Evolutionary conservation across 257 asterid genomes (phyloP), one percentile per base, ranked within the genome.

Genomic region (Jacaranda copaia): DNA sequence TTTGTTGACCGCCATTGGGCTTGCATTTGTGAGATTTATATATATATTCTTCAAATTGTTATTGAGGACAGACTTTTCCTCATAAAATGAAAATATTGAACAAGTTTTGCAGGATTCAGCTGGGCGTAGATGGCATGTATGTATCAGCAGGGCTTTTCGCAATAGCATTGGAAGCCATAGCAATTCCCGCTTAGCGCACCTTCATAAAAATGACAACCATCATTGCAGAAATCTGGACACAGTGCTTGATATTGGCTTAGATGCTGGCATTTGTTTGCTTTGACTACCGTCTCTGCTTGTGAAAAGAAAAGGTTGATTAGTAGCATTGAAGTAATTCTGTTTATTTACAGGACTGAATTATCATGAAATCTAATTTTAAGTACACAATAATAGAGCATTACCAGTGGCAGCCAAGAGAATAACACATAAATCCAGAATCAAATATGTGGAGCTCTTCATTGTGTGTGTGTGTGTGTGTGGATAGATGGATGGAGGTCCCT

Each of bases 151-250:
- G 13, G 0, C 43, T 48, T 72, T 38, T 68, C 19, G 25, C 77
- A 72, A 8, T 42, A 72, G 76, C 76, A 72, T 1, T 72, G 14
- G n/a, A 4, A 39, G 25, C 76, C 76, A 1, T 1, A n/a, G 53
- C 76, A 72, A 56, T 39, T 72, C 51, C 77, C 68, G 13, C 58
- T 43, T 19, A 72, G 42, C 68, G 46, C 66, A 58, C 68, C 66
- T 10, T 73, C 77, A 45, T 73, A 73, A 25, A 18, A 73, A 18
- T 43, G n/a, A 48, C 77, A 73, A 11, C 58, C 69, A 4, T 73
- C 77, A 15, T 19, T 45, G 46, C 77, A 73, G 53, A 73, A 42
- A 43, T 73, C 77, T 73, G 77, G 69, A 72, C 77, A 72, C 10
- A 57, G 58, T 40, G 68, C 69, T 49, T 19, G 68, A 62, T 73